phyloP scores from a whole-genome alignment of 345 rosid species.

The Bruguiera parviflora region DNA sequence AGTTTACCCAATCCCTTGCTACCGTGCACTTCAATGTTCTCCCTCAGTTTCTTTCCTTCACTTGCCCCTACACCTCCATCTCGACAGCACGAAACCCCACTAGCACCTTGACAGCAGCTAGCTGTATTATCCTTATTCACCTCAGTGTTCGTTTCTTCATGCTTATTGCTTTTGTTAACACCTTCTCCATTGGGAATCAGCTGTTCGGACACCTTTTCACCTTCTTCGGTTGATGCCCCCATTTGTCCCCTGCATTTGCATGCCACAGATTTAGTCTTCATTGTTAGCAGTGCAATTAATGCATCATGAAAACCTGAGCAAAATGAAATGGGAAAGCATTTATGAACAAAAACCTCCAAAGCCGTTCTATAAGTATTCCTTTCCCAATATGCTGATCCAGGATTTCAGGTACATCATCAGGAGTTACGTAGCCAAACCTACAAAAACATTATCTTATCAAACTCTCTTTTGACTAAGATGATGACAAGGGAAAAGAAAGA shows the following conservation, averaged over 20 bases:
- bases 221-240: constrained; percentile 42
- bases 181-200: constrained; percentile 42
- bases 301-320: not conserved
- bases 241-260: constrained; percentile 68
- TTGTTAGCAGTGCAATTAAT: not conserved
- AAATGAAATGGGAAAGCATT: not conserved
- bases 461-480: not conserved
- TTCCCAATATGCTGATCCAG: constrained; percentile 83
- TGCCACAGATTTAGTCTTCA: constrained; percentile 1
- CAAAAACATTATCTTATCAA: constrained; percentile 10
- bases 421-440: constrained; percentile 98
- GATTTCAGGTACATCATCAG: constrained; percentile 78
- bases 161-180: constrained; percentile 26
- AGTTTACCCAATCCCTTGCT: constrained; percentile 31
- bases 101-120: constrained; percentile 73
- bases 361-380: constrained; percentile 63
- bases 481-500: constrained; percentile 2
- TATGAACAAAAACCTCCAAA: constrained; percentile 57
- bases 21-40: constrained; percentile 11
- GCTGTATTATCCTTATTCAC: constrained; percentile 31
- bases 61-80: constrained; percentile 36
- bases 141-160: constrained; percentile 29
- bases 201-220: constrained; percentile 30
- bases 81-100: constrained; percentile 74
- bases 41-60: constrained; percentile 23